Percentiles rank a stretch among this genome's conserved stretches.
Conservation (phyloP, 345 rosid species). For the Camelina sativa region DNA sequence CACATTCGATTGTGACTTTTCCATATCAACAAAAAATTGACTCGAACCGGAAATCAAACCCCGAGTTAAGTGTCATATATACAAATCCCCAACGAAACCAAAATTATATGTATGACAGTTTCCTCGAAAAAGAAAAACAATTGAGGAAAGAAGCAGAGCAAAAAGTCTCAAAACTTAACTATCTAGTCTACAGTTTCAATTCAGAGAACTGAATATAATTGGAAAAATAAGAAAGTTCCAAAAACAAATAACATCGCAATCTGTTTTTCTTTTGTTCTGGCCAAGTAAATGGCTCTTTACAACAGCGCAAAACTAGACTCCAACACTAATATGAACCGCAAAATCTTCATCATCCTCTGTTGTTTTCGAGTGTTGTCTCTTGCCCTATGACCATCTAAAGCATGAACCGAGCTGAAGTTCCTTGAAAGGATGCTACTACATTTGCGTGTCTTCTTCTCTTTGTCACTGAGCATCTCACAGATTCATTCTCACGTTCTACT, state of each 20-base stretch:
- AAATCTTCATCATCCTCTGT: constrained; percentile 24
- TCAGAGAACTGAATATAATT: constrained; percentile 2
- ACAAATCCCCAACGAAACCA: neutral
- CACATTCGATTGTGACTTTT: constrained; percentile 24
- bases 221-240: neutral
- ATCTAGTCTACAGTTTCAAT: neutral
- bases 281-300: too few relatives aligned
- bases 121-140: neutral
- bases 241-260: too few relatives aligned
- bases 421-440: constrained; percentile 51
- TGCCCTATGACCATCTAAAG: constrained; percentile 59
- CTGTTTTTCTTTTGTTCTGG: too few relatives aligned
- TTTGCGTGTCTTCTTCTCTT: constrained; percentile 42
- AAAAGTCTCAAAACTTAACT: constrained; percentile 24
- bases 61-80: neutral
- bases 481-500: constrained; percentile 26
- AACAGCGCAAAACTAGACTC: constrained; percentile 1
- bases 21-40: constrained; percentile 20
- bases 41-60: constrained; percentile 21
- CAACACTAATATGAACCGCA: neutral
- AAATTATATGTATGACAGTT: too few relatives aligned
- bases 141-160: constrained; percentile 1
- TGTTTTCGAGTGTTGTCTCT: constrained; percentile 31
- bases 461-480: constrained; percentile 11
- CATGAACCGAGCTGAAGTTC: constrained; percentile 53